phyloP scores from a whole-genome alignment of 2,329 filamentous ascomycete genomes.

The Pezicula rhizophila region DNA sequence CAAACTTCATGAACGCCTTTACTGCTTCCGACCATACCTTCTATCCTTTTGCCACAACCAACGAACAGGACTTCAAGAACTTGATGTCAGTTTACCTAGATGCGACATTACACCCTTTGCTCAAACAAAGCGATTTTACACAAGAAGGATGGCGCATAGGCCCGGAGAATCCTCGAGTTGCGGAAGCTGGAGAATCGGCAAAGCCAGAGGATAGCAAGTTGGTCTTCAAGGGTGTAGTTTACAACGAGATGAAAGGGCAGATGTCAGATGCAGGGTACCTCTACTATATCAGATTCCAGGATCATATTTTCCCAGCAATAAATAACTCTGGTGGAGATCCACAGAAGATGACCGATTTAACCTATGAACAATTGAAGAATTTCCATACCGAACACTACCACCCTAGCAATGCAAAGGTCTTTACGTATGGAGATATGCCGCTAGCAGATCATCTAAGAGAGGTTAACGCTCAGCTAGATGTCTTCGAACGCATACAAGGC shows the following conservation, averaged over 20 bases:
- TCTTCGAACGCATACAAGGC: slow-evolving; percentile 64
- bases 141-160: slow-evolving; percentile 97
- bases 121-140: slow-evolving; percentile 87
- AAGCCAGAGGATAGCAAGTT: slow-evolving; percentile 56
- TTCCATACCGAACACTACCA: slow-evolving; percentile 95
- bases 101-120: slow-evolving; percentile 80
- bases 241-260: slow-evolving; percentile 99
- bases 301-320: slow-evolving; percentile 87
- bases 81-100: slow-evolving; percentile 95
- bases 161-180: slow-evolving; percentile 70
- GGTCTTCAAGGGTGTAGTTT: slow-evolving; percentile 96
- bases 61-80: slow-evolving; percentile 90
- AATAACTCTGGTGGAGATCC: slow-evolving; percentile 97
- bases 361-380: slow-evolving; percentile 78
- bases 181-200: slow-evolving; percentile 34
- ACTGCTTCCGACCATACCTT: slow-evolving; percentile 94
- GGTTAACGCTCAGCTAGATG: slow-evolving; percentile 66
- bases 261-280: slow-evolving; percentile 97
- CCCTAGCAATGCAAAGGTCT: slow-evolving; percentile 91
- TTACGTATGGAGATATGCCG: slow-evolving; percentile 93
- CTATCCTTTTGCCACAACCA: slow-evolving; percentile 97
- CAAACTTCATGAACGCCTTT: slow-evolving; percentile 99
- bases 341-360: slow-evolving; percentile 91
- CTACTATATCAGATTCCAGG: slow-evolving; percentile 92
- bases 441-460: slow-evolving; percentile 74